phyloP scores from a whole-genome alignment of 1,284 basidiomycete species.

The Puccinia novopanici region DNA sequence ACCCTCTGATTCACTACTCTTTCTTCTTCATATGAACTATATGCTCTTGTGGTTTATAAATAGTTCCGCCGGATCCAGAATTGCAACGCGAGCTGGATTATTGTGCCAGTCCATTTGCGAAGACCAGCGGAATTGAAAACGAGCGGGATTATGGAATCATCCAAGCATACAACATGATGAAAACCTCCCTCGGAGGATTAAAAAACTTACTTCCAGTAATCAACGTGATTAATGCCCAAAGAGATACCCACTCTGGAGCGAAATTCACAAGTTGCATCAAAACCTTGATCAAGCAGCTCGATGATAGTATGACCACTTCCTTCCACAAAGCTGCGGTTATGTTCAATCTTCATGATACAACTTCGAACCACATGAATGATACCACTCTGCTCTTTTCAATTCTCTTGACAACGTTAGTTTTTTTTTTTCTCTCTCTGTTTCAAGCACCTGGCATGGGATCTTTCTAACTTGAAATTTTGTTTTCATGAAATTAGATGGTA shows the following conservation, averaged over 20 bases:
- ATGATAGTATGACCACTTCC: slow-evolving; percentile 25
- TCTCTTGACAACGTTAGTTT: neutral
- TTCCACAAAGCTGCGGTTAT: neutral
- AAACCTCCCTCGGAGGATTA: slow-evolving; percentile 12
- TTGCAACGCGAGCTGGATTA: neutral
- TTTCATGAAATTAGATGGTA: slow-evolving; percentile 22
- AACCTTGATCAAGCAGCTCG: slow-evolving; percentile 21
- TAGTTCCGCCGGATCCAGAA: slow-evolving; percentile 27
- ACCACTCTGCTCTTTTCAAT: neutral
- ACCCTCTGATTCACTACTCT: neutral
- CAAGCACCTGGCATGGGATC: neutral
- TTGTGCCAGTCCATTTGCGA: neutral
- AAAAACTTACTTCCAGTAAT: slow-evolving; percentile 23
- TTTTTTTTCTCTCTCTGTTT: too few relatives aligned
- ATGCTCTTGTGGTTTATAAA: neutral
- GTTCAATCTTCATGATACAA: slow-evolving; percentile 10
- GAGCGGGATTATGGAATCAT: neutral
- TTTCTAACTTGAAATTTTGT: neutral
- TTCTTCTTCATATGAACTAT: neutral
- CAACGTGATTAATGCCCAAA: slow-evolving; percentile 6
- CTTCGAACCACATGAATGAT: neutral
- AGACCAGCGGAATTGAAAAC: neutral
- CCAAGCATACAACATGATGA: slow-evolving; percentile 8
- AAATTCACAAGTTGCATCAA: slow-evolving; percentile 18
- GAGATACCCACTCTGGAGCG: neutral